Evolutionary conservation across 108 stramenopile species (phyloP).

Genomic region (Tribonema minus): DNA sequence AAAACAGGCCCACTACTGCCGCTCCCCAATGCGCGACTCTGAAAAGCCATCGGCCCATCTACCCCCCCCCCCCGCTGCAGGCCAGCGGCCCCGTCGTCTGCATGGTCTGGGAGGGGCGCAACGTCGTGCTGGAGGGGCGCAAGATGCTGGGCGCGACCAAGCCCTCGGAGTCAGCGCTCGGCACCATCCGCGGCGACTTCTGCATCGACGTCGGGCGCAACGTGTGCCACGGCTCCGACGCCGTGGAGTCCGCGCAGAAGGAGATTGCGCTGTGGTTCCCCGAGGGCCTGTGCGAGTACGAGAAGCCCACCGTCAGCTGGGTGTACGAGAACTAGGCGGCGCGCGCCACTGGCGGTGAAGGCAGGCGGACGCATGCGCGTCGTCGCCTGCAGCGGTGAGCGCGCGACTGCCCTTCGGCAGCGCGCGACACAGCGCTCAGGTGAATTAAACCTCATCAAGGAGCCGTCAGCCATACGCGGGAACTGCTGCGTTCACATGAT

Average conservation of each 20-base stretch:
- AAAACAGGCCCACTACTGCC: too few species aligned
- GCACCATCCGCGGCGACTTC: conserved; percentile 97
- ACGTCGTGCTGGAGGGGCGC: conserved; percentile 51
- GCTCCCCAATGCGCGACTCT: too few species aligned
- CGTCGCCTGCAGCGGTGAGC: too few species aligned
- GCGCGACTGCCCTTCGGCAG: too few species aligned
- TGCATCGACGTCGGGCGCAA: conserved; percentile 80
- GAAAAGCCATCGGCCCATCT: too few species aligned
- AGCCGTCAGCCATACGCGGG: too few species aligned
- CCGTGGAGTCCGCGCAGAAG: conserved; percentile 84
- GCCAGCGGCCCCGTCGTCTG: conserved; percentile 76
- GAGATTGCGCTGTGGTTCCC: conserved; percentile 96
- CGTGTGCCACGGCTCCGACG: conserved; percentile 82
- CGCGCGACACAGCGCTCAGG: too few species aligned
- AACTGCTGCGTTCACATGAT: too few species aligned
- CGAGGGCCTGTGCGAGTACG: conserved; percentile 39
- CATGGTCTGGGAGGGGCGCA: conserved; percentile 58
- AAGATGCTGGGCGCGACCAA: conserved; percentile 98
- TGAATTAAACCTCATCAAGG: too few species aligned
- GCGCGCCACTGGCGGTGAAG: too few species aligned
- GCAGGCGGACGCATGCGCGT: too few species aligned
- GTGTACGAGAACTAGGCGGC: conserved; percentile 25
- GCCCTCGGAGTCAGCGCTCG: conserved; percentile 85
- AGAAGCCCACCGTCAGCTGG: conserved; percentile 12
- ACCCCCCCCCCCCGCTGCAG: too few species aligned